Conservation (phyloP, 2,329 filamentous ascomycete genomes). For the Fusarium algeriense region DNA sequence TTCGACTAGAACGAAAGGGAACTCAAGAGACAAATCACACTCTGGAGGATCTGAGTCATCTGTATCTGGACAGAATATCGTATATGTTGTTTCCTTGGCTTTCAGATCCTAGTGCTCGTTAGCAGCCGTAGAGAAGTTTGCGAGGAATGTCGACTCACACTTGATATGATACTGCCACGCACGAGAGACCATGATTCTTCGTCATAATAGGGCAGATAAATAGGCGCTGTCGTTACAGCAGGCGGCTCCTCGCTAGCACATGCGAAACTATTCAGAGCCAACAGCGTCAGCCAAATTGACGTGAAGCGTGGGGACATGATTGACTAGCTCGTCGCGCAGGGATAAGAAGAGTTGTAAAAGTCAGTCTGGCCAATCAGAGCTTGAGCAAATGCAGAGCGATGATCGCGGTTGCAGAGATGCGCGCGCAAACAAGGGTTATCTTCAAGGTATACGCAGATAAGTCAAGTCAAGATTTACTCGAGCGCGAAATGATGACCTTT, state of each 20-base stretch:
- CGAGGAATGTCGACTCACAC: constrained; percentile 49
- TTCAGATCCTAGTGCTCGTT: constrained; percentile 42
- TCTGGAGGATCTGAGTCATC: constrained; percentile 54
- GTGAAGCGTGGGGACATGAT: constrained; percentile 30
- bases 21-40: constrained; percentile 60
- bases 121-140: not conserved
- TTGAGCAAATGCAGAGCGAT: not conserved
- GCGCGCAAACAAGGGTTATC: constrained; percentile 6
- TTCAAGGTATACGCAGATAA: not conserved
- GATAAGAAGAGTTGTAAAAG: constrained; percentile 6
- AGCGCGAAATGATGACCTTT: constrained; percentile 21
- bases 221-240: constrained; percentile 57
- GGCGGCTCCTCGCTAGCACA: constrained; percentile 38
- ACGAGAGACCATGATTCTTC: constrained; percentile 58
- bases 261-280: constrained; percentile 44
- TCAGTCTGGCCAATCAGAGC: constrained; percentile 12
- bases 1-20: constrained; percentile 62
- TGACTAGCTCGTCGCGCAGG: constrained; percentile 14
- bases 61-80: constrained; percentile 61
- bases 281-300: constrained; percentile 42
- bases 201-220: constrained; percentile 60
- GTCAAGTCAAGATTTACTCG: not conserved
- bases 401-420: constrained; percentile 1
- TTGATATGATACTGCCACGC: constrained; percentile 60
- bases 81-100: constrained; percentile 58